phyloP scores from a whole-genome alignment of 768 basidiomycete genomes.

The Amanita exitialis region DNA sequence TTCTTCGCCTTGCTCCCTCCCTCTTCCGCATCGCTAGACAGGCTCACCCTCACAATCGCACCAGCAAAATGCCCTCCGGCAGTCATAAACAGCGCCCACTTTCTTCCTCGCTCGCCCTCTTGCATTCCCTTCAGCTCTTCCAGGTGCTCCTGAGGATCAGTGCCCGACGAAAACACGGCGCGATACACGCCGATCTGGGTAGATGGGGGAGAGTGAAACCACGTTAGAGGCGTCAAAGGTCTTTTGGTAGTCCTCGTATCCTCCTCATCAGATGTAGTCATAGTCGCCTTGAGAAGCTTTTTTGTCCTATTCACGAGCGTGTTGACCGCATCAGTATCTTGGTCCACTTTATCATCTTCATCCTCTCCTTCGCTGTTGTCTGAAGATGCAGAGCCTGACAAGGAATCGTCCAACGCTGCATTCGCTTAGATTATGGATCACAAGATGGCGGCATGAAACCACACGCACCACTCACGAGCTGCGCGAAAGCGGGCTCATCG shows the following conservation, averaged over 20 bases:
- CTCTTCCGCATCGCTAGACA: constrained; percentile 28
- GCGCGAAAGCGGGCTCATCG: constrained; percentile 60
- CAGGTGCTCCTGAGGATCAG: constrained; percentile 39
- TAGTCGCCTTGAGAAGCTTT: constrained; percentile 20
- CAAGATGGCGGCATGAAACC: neutral
- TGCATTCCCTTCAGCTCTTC: constrained; percentile 61
- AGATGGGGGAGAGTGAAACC: constrained; percentile 83
- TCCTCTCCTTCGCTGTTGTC: constrained; percentile 27
- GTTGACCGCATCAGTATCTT: constrained; percentile 61
- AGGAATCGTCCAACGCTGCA: constrained; percentile 70
- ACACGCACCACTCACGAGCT: constrained; percentile 69
- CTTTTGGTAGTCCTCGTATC: constrained; percentile 7
- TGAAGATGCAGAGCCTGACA: constrained; percentile 87
- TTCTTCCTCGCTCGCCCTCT: constrained; percentile 35
- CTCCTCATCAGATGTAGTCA: constrained; percentile 5
- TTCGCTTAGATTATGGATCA: neutral
- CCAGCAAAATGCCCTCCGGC: constrained; percentile 99
- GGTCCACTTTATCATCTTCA: constrained; percentile 26
- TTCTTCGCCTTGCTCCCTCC: constrained; percentile 35
- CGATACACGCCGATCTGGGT: constrained; percentile 90
- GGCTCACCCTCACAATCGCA: constrained; percentile 67
- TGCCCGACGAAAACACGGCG: constrained; percentile 52
- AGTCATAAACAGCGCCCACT: constrained; percentile 93
- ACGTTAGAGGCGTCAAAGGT: constrained; percentile 63
- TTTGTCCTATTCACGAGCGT: constrained; percentile 57